phyloP scores from a whole-genome alignment of 2,329 filamentous ascomycete genomes.

The Moelleriella libera region DNA sequence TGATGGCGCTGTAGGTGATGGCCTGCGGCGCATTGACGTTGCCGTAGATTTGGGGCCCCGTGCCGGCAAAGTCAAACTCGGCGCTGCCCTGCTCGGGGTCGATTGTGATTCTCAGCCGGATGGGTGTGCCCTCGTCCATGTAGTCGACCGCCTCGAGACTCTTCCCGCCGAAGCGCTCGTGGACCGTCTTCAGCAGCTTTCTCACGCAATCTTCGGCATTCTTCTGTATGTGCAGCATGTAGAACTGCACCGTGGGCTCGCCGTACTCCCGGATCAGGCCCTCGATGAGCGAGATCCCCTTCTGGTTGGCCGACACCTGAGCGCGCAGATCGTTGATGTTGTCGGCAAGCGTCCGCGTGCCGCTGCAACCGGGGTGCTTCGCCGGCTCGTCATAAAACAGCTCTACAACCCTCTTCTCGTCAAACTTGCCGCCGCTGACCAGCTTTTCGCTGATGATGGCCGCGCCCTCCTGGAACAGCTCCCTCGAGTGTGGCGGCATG shows the following conservation, averaged over 20 bases:
- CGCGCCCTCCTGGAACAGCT: conserved; percentile 48
- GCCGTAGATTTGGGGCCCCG: conserved; percentile 65
- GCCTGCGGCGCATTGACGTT: conserved; percentile 74
- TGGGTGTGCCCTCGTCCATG: conserved; percentile 76
- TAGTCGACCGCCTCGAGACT: conserved; percentile 60
- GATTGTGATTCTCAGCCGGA: conserved; percentile 60
- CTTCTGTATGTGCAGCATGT: conserved; percentile 69
- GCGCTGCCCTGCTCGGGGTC: conserved; percentile 63
- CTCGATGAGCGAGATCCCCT: conserved; percentile 70
- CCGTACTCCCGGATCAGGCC: conserved; percentile 65
- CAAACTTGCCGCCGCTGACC: conserved; percentile 62
- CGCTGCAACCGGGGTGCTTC: conserved; percentile 60
- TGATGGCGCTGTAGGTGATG: conserved; percentile 75
- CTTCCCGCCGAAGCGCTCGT: conserved; percentile 54
- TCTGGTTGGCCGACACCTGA: conserved; percentile 73
- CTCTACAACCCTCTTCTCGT: conserved; percentile 62
- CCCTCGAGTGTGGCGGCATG: conserved; percentile 62
- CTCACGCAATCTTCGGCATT: conserved; percentile 67
- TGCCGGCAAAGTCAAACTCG: conserved; percentile 67
- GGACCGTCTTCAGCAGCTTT: conserved; percentile 56
- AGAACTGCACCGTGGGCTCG: conserved; percentile 65
- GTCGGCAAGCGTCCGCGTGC: conserved; percentile 64
- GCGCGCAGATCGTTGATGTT: conserved; percentile 76
- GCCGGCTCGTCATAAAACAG: conserved; percentile 61
- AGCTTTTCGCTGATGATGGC: conserved; percentile 53